A percentile compares a stretch with the other conserved stretches of the same genome.
Evolutionary conservation across 257 asterid species (phyloP).

Genomic region (Rehmannia glutinosa): DNA sequence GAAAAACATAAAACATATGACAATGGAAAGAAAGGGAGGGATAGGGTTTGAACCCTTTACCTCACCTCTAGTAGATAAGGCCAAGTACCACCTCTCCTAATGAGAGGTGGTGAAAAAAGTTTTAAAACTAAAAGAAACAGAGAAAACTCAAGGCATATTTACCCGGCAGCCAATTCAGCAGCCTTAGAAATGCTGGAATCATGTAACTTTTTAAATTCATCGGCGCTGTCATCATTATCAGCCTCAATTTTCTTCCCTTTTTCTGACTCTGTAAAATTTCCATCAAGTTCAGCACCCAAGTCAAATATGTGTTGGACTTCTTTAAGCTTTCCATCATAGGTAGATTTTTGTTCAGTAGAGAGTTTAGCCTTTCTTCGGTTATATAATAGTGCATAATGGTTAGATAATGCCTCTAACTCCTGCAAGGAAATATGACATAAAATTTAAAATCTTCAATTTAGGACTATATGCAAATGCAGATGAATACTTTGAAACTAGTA

Average conservation of each 20-base stretch:
- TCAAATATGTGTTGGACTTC: slow-evolving; percentile 75
- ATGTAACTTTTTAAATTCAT: slow-evolving; percentile 64
- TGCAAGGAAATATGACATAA: slow-evolving; percentile 24
- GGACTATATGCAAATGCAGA: slow-evolving; percentile 5
- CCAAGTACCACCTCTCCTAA: too few relatives aligned
- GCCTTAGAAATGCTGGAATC: slow-evolving; percentile 93
- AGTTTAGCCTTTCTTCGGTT: slow-evolving; percentile 86
- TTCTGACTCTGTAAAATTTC: slow-evolving; percentile 43
- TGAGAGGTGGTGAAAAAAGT: too few relatives aligned
- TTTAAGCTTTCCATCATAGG: slow-evolving; percentile 83
- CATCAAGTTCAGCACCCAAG: slow-evolving; percentile 67
- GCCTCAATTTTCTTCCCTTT: slow-evolving; percentile 87
- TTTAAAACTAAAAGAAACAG: neutral
- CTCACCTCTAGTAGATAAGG: too few relatives aligned
- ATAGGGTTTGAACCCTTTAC: too few relatives aligned
- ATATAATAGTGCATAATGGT: slow-evolving; percentile 74
- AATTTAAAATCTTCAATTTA: slow-evolving; percentile 12
- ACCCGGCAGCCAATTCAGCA: slow-evolving; percentile 99
- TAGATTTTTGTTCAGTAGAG: slow-evolving; percentile 66
- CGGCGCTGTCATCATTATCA: slow-evolving; percentile 43
- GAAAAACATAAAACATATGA: too few relatives aligned
- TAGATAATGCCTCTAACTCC: slow-evolving; percentile 97
- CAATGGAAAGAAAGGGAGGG: too few relatives aligned
- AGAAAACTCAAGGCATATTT: slow-evolving; percentile 21
- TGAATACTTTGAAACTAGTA: slow-evolving; percentile 8